A percentile compares a stretch with the other conserved stretches of the same genome.
Evolutionary conservation across 176 grass and related monocot genomes (phyloP).

Genomic region (Oryza officinalis): DNA sequence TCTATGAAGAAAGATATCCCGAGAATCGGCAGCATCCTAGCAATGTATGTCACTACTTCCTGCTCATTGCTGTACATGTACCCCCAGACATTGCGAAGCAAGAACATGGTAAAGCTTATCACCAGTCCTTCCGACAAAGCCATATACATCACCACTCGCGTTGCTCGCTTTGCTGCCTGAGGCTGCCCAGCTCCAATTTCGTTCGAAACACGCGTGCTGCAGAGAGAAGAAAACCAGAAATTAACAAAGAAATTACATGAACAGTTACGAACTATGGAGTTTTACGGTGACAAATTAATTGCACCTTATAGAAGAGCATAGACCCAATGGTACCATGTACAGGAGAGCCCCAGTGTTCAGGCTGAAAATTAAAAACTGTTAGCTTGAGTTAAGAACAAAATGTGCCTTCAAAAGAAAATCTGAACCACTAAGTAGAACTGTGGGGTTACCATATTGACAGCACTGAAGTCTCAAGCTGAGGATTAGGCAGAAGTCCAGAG

Average conservation of each 20-base stretch:
- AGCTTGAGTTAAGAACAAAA: not conserved
- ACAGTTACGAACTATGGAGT: not conserved
- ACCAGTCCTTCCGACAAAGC: slow-evolving; percentile 22
- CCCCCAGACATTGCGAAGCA: slow-evolving; percentile 34
- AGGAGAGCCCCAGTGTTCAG: slow-evolving; percentile 37
- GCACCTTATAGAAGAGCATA: slow-evolving; percentile 25
- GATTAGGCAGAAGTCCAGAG: slow-evolving; percentile 45
- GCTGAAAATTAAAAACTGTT: slow-evolving; percentile 15
- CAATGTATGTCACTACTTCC: slow-evolving; percentile 36
- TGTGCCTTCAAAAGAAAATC: not conserved
- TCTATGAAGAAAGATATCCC: slow-evolving; percentile 30
- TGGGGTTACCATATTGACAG: slow-evolving; percentile 38
- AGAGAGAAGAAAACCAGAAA: not conserved
- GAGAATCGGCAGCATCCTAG: slow-evolving; percentile 36
- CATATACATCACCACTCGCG: slow-evolving; percentile 36
- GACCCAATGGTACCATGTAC: slow-evolving; percentile 41
- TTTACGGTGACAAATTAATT: not conserved
- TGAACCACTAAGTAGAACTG: not conserved
- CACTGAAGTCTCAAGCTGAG: slow-evolving; percentile 45
- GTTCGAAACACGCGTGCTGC: slow-evolving; percentile 20
- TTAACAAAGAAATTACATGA: not conserved
- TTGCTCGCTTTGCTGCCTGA: slow-evolving; percentile 23
- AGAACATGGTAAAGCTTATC: slow-evolving; percentile 21
- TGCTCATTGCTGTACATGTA: slow-evolving; percentile 36
- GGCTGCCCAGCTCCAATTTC: slow-evolving; percentile 29